Conservation (phyloP, 768 basidiomycete genomes). For the Russula vinacea region DNA sequence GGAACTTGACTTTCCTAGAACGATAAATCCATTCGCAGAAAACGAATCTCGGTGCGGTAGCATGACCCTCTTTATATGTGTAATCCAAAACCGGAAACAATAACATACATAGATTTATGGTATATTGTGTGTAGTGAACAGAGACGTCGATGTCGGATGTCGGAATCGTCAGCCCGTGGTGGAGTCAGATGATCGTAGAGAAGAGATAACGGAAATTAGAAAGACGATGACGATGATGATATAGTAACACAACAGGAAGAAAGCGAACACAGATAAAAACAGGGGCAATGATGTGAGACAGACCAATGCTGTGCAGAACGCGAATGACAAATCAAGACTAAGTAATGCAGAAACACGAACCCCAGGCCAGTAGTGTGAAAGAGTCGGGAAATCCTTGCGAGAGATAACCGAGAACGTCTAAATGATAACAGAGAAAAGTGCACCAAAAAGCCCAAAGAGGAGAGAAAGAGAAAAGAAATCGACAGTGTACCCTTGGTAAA, state of each 20-base stretch:
- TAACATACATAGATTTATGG: background rate
- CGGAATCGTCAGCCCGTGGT: background rate
- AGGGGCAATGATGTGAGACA: background rate
- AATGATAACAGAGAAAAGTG: background rate
- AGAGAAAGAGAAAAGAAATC: too few species aligned
- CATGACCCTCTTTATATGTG: background rate
- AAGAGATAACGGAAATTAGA: background rate
- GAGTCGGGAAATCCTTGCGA: background rate
- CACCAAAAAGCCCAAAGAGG: constrained; percentile 1
- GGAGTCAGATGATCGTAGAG: background rate
- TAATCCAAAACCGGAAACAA: background rate
- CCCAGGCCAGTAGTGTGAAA: background rate
- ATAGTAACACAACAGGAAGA: background rate
- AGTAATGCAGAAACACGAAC: background rate
- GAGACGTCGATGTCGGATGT: background rate
- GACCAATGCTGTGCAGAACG: too few species aligned
- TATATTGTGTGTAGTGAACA: background rate
- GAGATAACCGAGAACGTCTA: background rate
- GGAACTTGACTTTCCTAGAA: constrained; percentile 1
- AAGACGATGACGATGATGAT: background rate
- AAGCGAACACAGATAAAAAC: background rate
- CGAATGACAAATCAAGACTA: too few species aligned
- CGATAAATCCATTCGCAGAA: background rate
- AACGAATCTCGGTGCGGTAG: background rate
- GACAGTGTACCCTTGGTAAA: background rate